phyloP scores from a whole-genome alignment of 345 rosid species.

The Bruguiera parviflora region DNA sequence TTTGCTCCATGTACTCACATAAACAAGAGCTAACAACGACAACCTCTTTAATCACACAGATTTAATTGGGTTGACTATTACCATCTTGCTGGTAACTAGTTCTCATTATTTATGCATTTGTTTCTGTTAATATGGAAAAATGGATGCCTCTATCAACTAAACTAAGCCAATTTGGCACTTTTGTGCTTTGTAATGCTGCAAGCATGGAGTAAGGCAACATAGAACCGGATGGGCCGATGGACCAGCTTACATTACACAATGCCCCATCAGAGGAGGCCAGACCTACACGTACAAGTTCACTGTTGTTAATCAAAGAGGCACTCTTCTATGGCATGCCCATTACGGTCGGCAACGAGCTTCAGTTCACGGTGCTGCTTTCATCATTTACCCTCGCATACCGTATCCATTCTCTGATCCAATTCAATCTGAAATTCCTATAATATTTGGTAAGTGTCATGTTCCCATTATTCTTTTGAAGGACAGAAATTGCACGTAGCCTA shows the following conservation, averaged over 20 bases:
- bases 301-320: slow-evolving; percentile 54
- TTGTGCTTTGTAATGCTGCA: background rate
- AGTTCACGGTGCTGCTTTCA: slow-evolving; percentile 56
- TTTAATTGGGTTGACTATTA: too few species aligned
- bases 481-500: background rate
- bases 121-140: too few species aligned
- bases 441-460: slow-evolving; percentile 40
- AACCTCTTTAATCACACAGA: too few species aligned
- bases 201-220: slow-evolving; percentile 66
- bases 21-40: too few species aligned
- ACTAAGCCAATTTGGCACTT: too few species aligned
- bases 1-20: background rate
- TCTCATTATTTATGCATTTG: too few species aligned
- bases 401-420: slow-evolving; percentile 46
- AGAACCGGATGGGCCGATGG: slow-evolving; percentile 73
- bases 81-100: too few species aligned
- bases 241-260: slow-evolving; percentile 62
- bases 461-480: background rate
- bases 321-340: slow-evolving; percentile 65
- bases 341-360: slow-evolving; percentile 68
- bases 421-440: slow-evolving; percentile 50
- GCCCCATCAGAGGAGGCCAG: slow-evolving; percentile 53
- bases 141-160: too few species aligned
- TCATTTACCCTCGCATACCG: slow-evolving; percentile 52
- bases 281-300: slow-evolving; percentile 52